A percentile compares a stretch with the other conserved stretches of the same genome.
Evolutionary conservation across 2,329 filamentous ascomycete genomes (phyloP).

Genomic region (Didymella segeticola): DNA sequence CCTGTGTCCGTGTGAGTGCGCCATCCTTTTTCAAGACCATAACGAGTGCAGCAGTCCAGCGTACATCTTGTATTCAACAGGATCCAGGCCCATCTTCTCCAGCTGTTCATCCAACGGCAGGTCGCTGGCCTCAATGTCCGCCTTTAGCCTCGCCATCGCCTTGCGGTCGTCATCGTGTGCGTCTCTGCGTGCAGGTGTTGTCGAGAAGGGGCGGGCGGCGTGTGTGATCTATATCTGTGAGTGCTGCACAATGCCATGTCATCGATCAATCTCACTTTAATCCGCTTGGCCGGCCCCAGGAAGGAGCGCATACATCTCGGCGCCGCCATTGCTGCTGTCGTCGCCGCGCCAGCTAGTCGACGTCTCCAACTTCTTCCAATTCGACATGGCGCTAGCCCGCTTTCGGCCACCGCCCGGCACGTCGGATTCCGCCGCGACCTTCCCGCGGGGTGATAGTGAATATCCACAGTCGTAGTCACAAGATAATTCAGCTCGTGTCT

Average conservation of each 20-base stretch:
- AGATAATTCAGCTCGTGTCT: background rate
- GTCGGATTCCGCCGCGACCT: conserved; percentile 40
- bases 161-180: conserved; percentile 26
- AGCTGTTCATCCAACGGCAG: conserved; percentile 38
- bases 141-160: conserved; percentile 22
- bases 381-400: conserved; percentile 29
- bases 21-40: too few species aligned
- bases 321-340: conserved; percentile 51
- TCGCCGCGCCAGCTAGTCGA: conserved; percentile 14
- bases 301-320: conserved; percentile 54
- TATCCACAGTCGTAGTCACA: background rate
- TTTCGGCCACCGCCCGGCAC: conserved; percentile 37
- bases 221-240: conserved; percentile 37
- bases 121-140: conserved; percentile 29
- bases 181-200: conserved; percentile 34
- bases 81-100: conserved; percentile 36
- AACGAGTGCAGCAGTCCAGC: background rate
- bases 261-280: conserved; percentile 48
- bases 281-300: conserved; percentile 51
- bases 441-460: conserved; percentile 32
- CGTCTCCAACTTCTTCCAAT: conserved; percentile 31
- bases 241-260: background rate
- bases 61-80: conserved; percentile 40
- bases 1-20: conserved; percentile 27
- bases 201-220: conserved; percentile 30